Evolutionary conservation across 139 green algal genomes (phyloP), one percentile per base, ranked within the genome.

Genomic region (Nannochloris sp.): DNA sequence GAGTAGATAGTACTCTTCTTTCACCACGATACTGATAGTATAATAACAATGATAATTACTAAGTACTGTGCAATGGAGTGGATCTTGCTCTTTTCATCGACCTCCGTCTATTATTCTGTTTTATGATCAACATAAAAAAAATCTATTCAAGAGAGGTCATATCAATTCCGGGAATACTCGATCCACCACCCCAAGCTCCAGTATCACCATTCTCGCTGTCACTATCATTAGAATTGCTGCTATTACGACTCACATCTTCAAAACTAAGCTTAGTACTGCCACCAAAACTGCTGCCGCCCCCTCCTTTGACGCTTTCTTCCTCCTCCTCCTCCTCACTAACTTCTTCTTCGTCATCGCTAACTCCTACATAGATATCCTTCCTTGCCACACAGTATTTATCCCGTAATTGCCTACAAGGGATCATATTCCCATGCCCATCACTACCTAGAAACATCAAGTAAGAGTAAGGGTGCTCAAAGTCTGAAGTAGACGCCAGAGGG

Each of bases 371-470:
- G n/a, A 88, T 68, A 59, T 89, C 82, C 32, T 67, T 55, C 10
- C 82, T 58, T 9, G 64, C 51, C 7, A 74, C 71, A 44, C 64
- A 78, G 60, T 87, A 91, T 60, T 81, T 87, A 61, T 93, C 80
- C 4, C 85, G 68, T 31, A 92, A 70, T 56, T 86, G 73, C 57
- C 69, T 68, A 45, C 66, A 82, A 12, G 87, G 86, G 35, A 95
- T 54, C 69, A 88, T 75, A 79, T 95, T 86, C 7, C 89, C 89
- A 3, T 72, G 59, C 5, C 71, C 84, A 57, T 95, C 89, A 24
- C 75, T 54, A 0, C 89, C 89, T 29, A 93, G 69, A 65, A 95
- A 96, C 60, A 96, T 73, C 12, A 87, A 72, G 65, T 87, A 84
- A 12, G 67, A 61, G 69, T 83, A 93, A 0, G 84, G 61, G 36